Evolutionary conservation across 2,329 filamentous ascomycete genomes (phyloP), one percentile per base, ranked within the genome.

Genomic region (Fusarium sp.): DNA sequence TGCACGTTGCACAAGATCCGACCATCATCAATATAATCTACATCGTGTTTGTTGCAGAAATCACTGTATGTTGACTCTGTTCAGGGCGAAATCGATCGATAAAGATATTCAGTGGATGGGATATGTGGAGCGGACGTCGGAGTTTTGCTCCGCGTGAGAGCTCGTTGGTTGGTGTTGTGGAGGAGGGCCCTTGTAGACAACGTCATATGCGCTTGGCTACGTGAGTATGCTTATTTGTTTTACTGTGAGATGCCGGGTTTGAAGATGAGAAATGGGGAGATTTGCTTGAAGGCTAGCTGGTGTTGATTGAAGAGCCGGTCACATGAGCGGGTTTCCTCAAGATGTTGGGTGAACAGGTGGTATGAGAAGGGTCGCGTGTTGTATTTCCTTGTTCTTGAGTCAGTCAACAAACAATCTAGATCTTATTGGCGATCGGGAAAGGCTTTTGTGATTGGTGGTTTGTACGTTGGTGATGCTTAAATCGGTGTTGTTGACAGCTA

Each of bases 181-280:
- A 68, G 71, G 71, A 60, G 3, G 15, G 25, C 30, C 49, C 58
- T 71, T 28, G 67, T 58, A 19, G 30, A 47, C 11, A 68, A 71
- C 71, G 71, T 74, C 71, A 74, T 73, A 16, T 59, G 30, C 12
- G 23, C 65, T 69, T 69, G 65, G 65, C 65, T 69, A n/a, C n/a
- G n/a, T n/a, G n/a, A n/a, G 38, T 42, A 42, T 33, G 35, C n/a
- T 49, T 42, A 54, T 46, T 64, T 56, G 54, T 25, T 32, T 44
- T 33, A 54, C 32, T 13, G 37, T 54, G 64, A 19, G 23, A n/a
- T 69, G 33, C 38, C 33, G 30, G 32, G 12, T 28, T 33, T 49
- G 50, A 44, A 23, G 23, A 44, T 40, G 32, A 33, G 25, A 46
- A 32, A 33, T 6, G 32, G 9, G 16, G 30, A 9, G 16, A 50